Percentiles rank a stretch among this genome's conserved stretches.
phyloP scores from a whole-genome alignment of 805 yeast genomes.

The Saccharomycopsis capsularis region DNA sequence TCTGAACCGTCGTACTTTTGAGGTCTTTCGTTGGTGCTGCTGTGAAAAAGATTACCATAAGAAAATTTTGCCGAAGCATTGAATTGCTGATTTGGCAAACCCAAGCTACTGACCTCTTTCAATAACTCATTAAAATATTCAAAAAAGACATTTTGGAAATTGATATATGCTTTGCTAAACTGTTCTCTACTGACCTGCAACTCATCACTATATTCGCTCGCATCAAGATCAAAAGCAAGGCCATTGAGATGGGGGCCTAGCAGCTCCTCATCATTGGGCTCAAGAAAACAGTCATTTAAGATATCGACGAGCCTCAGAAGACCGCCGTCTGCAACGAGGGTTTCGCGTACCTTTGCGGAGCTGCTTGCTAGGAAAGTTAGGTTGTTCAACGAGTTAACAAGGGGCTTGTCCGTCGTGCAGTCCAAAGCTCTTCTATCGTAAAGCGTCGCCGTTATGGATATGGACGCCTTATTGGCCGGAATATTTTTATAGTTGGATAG shows the following conservation, averaged over 20 bases:
- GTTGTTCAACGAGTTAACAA: slow-evolving; percentile 87
- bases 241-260: too few species aligned
- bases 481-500: slow-evolving; percentile 82
- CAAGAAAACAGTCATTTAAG: slow-evolving; percentile 64
- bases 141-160: slow-evolving; percentile 9
- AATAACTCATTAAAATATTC: slow-evolving; percentile 10
- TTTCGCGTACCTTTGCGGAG: slow-evolving; percentile 84
- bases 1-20: slow-evolving; percentile 1
- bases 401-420: slow-evolving; percentile 80
- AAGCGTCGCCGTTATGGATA: slow-evolving; percentile 77
- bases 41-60: background rate
- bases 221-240: background rate
- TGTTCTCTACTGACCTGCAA: background rate
- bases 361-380: slow-evolving; percentile 81
- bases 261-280: slow-evolving; percentile 20
- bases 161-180: background rate
- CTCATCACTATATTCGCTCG: background rate
- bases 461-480: slow-evolving; percentile 81
- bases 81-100: background rate
- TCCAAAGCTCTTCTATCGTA: slow-evolving; percentile 92
- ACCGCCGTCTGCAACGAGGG: slow-evolving; percentile 86
- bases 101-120: background rate
- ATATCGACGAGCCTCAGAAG: slow-evolving; percentile 81
- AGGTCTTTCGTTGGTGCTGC: background rate
- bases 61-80: background rate